Evolutionary conservation across 2,329 filamentous ascomycete species (phyloP).

Genomic region (Fusarium guadeloupense): DNA sequence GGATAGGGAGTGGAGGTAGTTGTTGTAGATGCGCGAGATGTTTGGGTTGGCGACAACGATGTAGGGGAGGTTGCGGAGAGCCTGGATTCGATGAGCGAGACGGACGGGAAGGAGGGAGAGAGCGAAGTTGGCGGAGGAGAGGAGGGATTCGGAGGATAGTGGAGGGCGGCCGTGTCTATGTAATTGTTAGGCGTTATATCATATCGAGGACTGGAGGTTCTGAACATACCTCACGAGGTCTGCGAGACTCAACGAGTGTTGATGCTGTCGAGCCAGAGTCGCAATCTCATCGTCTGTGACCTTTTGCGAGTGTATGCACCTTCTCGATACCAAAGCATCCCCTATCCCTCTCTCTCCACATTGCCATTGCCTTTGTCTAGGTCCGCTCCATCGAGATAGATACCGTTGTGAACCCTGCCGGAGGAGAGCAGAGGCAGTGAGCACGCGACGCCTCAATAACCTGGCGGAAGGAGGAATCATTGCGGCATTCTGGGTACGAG

Average conservation of each 20-base stretch:
- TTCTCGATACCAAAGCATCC: neutral
- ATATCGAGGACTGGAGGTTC: neutral
- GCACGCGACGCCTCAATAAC: slow-evolving; percentile 36
- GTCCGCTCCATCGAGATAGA: slow-evolving; percentile 10
- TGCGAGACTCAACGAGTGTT: slow-evolving; percentile 83
- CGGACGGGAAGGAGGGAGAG: slow-evolving; percentile 90
- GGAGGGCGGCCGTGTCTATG: slow-evolving; percentile 80
- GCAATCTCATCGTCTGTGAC: slow-evolving; percentile 80
- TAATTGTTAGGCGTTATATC: no score
- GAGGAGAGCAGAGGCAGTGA: slow-evolving; percentile 19
- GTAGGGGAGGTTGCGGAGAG: slow-evolving; percentile 91
- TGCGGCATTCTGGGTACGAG: slow-evolving; percentile 25
- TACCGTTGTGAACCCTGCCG: slow-evolving; percentile 7
- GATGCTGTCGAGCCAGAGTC: slow-evolving; percentile 77
- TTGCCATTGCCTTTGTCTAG: slow-evolving; percentile 6
- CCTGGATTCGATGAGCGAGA: slow-evolving; percentile 92
- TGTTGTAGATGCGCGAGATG: slow-evolving; percentile 92
- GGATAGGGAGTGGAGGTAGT: slow-evolving; percentile 92
- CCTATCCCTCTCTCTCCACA: neutral
- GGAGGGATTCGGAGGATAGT: slow-evolving; percentile 79
- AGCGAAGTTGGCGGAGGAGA: slow-evolving; percentile 94
- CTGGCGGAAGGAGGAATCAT: slow-evolving; percentile 38
- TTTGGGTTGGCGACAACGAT: slow-evolving; percentile 99
- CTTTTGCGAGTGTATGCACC: slow-evolving; percentile 37
- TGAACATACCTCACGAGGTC: slow-evolving; percentile 81